Percentiles rank a stretch among this genome's conserved stretches.
Conservation (phyloP, 2,329 filamentous ascomycete genomes). For the Pleomassaria siparia region DNA sequence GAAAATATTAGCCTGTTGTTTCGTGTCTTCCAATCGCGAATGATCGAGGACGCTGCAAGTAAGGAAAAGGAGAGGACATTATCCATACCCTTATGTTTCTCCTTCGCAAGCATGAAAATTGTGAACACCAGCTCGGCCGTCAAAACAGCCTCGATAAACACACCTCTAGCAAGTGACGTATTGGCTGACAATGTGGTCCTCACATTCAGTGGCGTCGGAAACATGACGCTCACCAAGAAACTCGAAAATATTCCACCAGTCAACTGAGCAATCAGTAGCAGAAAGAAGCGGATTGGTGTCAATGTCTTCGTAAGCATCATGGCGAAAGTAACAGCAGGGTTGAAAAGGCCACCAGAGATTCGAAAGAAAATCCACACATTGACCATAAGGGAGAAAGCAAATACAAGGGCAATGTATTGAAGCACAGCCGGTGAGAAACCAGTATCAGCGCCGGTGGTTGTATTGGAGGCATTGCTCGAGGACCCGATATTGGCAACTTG, state of each 20-base stretch:
- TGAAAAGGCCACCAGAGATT: slow-evolving; percentile 37
- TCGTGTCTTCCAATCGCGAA: not conserved
- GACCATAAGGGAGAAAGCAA: slow-evolving; percentile 42
- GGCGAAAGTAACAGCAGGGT: slow-evolving; percentile 37
- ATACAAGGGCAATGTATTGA: slow-evolving; percentile 41
- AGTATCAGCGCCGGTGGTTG: slow-evolving; percentile 48
- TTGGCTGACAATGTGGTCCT: slow-evolving; percentile 46
- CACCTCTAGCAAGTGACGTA: slow-evolving; percentile 47
- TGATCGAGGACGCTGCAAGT: not conserved
- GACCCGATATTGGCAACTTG: slow-evolving; percentile 54
- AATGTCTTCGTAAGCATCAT: slow-evolving; percentile 45
- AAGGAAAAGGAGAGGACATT: not conserved
- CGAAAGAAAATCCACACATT: slow-evolving; percentile 46
- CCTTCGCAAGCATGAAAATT: slow-evolving; percentile 63
- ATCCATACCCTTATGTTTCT: slow-evolving; percentile 63
- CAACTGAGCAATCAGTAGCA: slow-evolving; percentile 50
- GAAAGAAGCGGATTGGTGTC: slow-evolving; percentile 43
- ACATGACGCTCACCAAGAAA: slow-evolving; percentile 48
- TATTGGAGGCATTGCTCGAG: slow-evolving; percentile 38
- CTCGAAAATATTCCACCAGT: slow-evolving; percentile 48
- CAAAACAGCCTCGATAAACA: slow-evolving; percentile 42
- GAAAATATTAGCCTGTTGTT: not conserved
- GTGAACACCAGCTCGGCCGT: slow-evolving; percentile 43
- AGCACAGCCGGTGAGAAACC: slow-evolving; percentile 49
- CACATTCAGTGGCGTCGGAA: slow-evolving; percentile 50